A percentile compares a stretch with the other conserved stretches of the same genome.
phyloP scores from a whole-genome alignment of 192 early-diverging fungal species.

The Backusella morwellensis region DNA sequence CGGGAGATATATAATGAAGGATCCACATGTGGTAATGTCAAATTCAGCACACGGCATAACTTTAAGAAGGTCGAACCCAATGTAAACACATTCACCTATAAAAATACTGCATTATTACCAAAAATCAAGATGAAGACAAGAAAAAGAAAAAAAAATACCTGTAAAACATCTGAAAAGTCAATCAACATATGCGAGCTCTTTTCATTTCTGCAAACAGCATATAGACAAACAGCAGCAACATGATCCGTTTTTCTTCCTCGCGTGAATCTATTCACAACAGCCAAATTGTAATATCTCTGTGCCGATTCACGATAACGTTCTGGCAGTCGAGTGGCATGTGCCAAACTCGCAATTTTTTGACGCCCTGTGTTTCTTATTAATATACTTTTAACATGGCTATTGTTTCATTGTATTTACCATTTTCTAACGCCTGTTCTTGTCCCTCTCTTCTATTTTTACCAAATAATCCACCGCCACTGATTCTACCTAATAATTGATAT shows the following conservation, averaged over 20 bases:
- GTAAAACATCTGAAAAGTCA: conserved; percentile 89
- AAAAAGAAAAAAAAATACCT: conserved; percentile 37
- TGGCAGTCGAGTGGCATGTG: conserved; percentile 66
- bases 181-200: conserved; percentile 91
- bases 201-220: conserved; percentile 84
- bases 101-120: background rate
- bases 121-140: too few species aligned
- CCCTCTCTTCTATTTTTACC: conserved; percentile 55
- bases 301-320: conserved; percentile 79
- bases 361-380: conserved; percentile 48
- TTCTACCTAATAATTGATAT: conserved; percentile 34
- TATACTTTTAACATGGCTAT: background rate
- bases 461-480: conserved; percentile 43
- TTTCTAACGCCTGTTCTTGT: conserved; percentile 67
- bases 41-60: conserved; percentile 63
- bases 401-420: conserved; percentile 27
- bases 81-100: conserved; percentile 79
- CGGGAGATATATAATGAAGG: conserved; percentile 91
- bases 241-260: conserved; percentile 73
- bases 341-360: conserved; percentile 70
- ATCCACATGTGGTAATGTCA: conserved; percentile 75
- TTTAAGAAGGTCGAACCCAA: conserved; percentile 84
- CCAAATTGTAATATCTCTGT: conserved; percentile 83
- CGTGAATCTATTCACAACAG: conserved; percentile 78
- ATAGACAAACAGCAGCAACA: conserved; percentile 88